Evolutionary conservation across 2,329 filamentous ascomycete species (phyloP).

Genomic region (Hymenoscyphus occultus): DNA sequence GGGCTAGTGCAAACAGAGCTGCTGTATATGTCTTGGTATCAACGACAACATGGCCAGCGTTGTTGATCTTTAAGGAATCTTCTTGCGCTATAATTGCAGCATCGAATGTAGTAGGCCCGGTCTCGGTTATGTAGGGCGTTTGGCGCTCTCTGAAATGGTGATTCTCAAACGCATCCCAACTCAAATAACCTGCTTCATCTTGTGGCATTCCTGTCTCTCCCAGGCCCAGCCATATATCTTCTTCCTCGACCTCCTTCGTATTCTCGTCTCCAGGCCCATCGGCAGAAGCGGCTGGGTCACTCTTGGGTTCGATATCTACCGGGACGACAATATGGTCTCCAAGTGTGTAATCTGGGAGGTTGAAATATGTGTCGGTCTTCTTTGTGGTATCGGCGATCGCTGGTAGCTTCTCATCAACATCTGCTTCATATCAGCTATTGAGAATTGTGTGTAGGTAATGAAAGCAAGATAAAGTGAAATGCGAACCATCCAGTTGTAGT

Average conservation of each 20-base stretch:
- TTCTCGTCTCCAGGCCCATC: slow-evolving; percentile 16
- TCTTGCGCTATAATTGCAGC: slow-evolving; percentile 48
- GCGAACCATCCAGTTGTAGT: slow-evolving; percentile 33
- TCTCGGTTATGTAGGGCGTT: slow-evolving; percentile 64
- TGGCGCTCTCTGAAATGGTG: slow-evolving; percentile 39
- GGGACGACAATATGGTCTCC: slow-evolving; percentile 18
- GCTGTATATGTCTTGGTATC: slow-evolving; percentile 49
- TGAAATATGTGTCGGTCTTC: slow-evolving; percentile 31
- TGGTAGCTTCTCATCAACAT: slow-evolving; percentile 30
- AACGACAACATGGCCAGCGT: slow-evolving; percentile 43
- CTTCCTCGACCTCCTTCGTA: slow-evolving; percentile 30
- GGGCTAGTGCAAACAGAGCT: slow-evolving; percentile 62
- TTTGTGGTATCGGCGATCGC: slow-evolving; percentile 21
- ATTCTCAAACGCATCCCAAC: slow-evolving; percentile 66
- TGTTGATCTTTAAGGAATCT: slow-evolving; percentile 42
- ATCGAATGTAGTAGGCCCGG: slow-evolving; percentile 64
- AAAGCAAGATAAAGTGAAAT: background rate
- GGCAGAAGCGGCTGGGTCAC: slow-evolving; percentile 5
- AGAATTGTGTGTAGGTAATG: background rate
- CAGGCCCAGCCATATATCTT: slow-evolving; percentile 48
- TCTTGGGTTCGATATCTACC: slow-evolving; percentile 11
- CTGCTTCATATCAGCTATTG: slow-evolving; percentile 19
- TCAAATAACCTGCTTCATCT: slow-evolving; percentile 46
- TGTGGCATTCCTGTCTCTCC: slow-evolving; percentile 33
- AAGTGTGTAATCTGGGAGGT: slow-evolving; percentile 30